Evolutionary conservation across 208 protist species (phyloP).

Genomic region (Trypanosoma congolense): DNA sequence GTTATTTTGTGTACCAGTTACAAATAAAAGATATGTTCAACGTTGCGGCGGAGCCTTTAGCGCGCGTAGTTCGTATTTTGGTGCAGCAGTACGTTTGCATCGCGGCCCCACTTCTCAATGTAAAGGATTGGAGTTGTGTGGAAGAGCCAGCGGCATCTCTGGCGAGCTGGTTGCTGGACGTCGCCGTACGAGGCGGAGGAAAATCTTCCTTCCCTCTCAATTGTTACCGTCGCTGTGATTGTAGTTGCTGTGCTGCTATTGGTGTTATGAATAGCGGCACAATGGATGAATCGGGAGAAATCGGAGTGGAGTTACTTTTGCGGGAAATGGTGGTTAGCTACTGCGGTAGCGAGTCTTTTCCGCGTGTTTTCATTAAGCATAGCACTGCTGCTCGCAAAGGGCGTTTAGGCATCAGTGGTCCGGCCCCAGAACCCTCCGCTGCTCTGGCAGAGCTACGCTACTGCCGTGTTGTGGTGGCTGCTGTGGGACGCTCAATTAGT

Average conservation of each 20-base stretch:
- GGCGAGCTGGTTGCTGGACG: neutral
- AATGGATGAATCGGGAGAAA: neutral
- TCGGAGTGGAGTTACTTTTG: constrained; percentile 1
- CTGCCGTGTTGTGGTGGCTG: neutral
- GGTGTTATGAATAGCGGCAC: neutral
- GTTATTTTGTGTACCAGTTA: neutral
- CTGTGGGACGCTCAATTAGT: neutral
- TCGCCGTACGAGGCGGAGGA: neutral
- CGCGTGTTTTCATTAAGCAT: neutral
- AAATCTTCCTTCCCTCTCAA: neutral
- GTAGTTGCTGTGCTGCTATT: neutral
- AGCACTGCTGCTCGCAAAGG: neutral
- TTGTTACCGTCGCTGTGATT: neutral
- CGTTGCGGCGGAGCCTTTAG: neutral
- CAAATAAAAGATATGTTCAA: neutral
- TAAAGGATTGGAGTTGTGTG: neutral
- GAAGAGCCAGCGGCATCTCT: neutral
- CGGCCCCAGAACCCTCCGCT: neutral
- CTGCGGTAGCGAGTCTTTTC: neutral
- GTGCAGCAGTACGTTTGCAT: neutral
- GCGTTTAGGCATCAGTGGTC: neutral
- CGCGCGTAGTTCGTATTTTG: neutral
- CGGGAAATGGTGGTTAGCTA: neutral
- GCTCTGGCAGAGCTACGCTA: neutral
- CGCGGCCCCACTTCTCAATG: neutral